Base-by-base conservation (phyloP, 139 green algal species). In the Chlorella vulgaris region DNA sequence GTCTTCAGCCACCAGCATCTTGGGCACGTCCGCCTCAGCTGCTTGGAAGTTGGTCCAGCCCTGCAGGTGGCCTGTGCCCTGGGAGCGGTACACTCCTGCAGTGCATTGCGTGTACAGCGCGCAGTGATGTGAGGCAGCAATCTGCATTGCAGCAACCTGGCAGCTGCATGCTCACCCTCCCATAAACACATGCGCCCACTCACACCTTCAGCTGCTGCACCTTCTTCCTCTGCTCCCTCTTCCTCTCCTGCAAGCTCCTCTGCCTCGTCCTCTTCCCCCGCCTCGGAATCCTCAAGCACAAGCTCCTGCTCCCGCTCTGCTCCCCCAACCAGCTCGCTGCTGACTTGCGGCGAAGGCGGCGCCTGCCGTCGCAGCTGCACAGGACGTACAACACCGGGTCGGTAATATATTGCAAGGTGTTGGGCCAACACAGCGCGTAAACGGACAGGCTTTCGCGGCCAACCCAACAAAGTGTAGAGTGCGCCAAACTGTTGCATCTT, bases 11-110 rank as follows among this genome's bases (percentile, higher is more conserved):
- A 78, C 50, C 71, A 78, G 47, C 71, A 78, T 66, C 47, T 78
- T 33, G 28, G 71, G 71, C 50, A 67, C 71, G 10, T 78, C 71
- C 8, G 50, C 71, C 47, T 78, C 47, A 4, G 71, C 50, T 4
- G 71, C n/a, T 36, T 33, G 71, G 71, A 78, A 67, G 33, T 67
- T 33, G 71, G 71, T 78, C 71, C 71, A 78, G 33, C 71, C 71
- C 6, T 33, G 8, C 31, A 65, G 47, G 50, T 47, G 71, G 47
- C 21, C 47, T 0, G 71, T 78, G 71, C 71, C 71, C 47, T 78
- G 29, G 21, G 50, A 67, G 19, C 36, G 53, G 71, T 78, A 78
- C 5, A 24, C 68, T 38, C 71, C 71, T 78, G 71, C 50, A 5
- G n/a, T 15, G 1, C 2, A 13, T 3, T 35, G 5, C 8, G 1